phyloP scores from a whole-genome alignment of 495 filamentous ascomycete species.

The Copromyces sp. region DNA sequence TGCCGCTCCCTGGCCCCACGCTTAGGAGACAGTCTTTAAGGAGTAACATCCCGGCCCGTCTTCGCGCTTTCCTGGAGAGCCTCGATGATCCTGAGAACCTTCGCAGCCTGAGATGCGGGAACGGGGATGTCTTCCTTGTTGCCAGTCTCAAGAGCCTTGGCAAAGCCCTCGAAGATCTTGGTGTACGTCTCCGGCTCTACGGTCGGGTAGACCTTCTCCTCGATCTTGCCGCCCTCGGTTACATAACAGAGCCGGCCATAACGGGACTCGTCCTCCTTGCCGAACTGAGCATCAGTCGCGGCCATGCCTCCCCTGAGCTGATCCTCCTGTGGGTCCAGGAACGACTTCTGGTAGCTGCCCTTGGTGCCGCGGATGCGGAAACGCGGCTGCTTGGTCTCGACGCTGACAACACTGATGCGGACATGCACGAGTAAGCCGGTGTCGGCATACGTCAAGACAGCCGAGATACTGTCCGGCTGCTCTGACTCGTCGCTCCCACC shows the following conservation, averaged over 20 bases:
- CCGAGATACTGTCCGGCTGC: conserved; percentile 60
- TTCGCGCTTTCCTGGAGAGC: conserved; percentile 56
- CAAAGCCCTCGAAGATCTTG: conserved; percentile 63
- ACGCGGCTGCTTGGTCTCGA: conserved; percentile 59
- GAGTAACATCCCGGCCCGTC: conserved; percentile 49
- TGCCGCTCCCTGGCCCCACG: not conserved
- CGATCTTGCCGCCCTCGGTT: conserved; percentile 25
- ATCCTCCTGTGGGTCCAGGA: conserved; percentile 74
- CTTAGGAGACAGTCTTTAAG: not conserved
- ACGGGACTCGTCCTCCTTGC: conserved; percentile 44
- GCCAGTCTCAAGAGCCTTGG: conserved; percentile 50
- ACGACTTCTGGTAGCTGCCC: conserved; percentile 71
- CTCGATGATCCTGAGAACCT: conserved; percentile 69
- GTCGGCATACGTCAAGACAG: conserved; percentile 55
- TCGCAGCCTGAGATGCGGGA: conserved; percentile 56
- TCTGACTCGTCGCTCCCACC: conserved; percentile 38
- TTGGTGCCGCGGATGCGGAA: conserved; percentile 76
- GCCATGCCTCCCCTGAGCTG: conserved; percentile 61
- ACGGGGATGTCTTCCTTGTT: conserved; percentile 55
- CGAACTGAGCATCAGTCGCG: conserved; percentile 56
- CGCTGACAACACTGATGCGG: conserved; percentile 60
- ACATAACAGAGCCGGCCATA: conserved; percentile 33
- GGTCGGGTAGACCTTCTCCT: conserved; percentile 42
- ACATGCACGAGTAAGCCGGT: conserved; percentile 50
- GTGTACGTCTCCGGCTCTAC: conserved; percentile 61